Evolutionary conservation across 768 basidiomycete species (phyloP), one percentile per base, ranked within the genome.

Genomic region (Leccinum subgranulosum): DNA sequence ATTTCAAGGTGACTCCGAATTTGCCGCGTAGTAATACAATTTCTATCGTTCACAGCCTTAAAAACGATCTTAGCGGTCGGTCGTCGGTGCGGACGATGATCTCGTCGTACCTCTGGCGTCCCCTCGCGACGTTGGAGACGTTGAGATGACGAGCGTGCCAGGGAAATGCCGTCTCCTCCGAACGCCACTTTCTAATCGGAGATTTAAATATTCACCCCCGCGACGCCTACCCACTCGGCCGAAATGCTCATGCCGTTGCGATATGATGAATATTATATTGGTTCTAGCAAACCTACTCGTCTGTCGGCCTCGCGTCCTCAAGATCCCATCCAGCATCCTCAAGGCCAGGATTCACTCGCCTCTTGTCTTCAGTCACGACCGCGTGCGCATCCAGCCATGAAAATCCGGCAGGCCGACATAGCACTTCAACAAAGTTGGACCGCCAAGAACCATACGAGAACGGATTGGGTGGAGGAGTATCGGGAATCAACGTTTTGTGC

Each of bases 391-490:
- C 78, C 27, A 95, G 70, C 92, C 92, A 97, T 46, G 90, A 88
- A 64, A 80, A 86, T 17, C 90, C 89, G 31, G 80, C 76, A 0
- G 94, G 92, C 36, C 94, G 77, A 74, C 93, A 95, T 46, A 96
- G 73, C 43, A 92, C 81, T 54, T 87, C 85, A 28, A 82, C 71
- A 50, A 93, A 66, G 73, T 98, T 98, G 56, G 81, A 75, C 61
- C 83, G 76, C 84, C 86, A 90, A 43, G 75, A 85, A 39, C 88
- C 85, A 68, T 90, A 88, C 45, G 89, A 87, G 73, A 95, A 98
- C 21, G 94, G 92, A 67, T 96, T 98, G 2, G 88, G 79, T 28
- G 90, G 89, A 3, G 85, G 70, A 2, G 83, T 76, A 3, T 83
- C 86, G 23, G 84, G 80, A 28, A 82, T 76, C 49, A 94, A 74